Conservation (phyloP, 306 rosid genomes). For the Sicyos baderoa region DNA sequence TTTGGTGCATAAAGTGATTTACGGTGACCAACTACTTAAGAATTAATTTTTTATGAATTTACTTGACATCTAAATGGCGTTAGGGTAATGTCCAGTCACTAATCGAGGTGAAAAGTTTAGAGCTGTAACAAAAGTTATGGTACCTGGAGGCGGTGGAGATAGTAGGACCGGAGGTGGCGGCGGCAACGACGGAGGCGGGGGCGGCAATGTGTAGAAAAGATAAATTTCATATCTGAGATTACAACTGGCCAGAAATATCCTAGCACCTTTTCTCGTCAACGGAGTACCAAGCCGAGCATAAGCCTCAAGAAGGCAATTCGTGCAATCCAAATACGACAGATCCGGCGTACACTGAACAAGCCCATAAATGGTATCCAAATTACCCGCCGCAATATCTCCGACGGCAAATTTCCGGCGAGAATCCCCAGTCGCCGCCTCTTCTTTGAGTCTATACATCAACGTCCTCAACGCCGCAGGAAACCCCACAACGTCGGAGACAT, state of each 20-base stretch:
- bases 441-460: background rate
- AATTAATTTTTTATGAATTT: too few relatives aligned
- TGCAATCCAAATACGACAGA: background rate
- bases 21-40: too few relatives aligned
- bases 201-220: too few relatives aligned
- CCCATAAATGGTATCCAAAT: background rate
- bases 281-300: background rate
- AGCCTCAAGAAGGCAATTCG: background rate
- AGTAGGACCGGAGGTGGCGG: too few relatives aligned
- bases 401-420: background rate
- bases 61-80: too few relatives aligned
- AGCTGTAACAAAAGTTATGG: too few relatives aligned
- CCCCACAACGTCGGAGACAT: background rate
- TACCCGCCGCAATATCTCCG: background rate
- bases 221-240: too few relatives aligned
- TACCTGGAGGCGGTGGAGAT: too few relatives aligned
- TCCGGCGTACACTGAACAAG: constrained; percentile 15
- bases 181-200: too few relatives aligned
- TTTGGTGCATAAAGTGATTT: too few relatives aligned
- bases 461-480: background rate
- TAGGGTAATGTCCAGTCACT: too few relatives aligned
- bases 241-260: background rate
- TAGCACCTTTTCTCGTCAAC: background rate
- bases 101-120: too few relatives aligned
- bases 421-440: constrained; percentile 14